Conservation (phyloP, 2,329 filamentous ascomycete genomes). For the Aspergillus sp. region DNA sequence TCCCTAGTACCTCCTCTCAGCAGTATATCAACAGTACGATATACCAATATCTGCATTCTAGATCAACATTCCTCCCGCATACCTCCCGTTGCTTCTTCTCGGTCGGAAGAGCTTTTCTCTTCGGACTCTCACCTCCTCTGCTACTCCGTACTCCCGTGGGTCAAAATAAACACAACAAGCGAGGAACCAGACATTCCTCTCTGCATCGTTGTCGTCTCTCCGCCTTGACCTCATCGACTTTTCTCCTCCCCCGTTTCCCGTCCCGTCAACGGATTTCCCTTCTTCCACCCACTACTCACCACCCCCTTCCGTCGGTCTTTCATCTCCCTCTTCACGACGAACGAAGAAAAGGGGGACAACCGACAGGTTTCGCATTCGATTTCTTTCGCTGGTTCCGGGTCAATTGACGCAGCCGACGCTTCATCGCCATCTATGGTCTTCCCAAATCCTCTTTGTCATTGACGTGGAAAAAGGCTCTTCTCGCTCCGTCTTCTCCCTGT, state of each 20-base stretch:
- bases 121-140: conserved; percentile 3
- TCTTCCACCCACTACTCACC: neutral
- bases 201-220: conserved; percentile 1
- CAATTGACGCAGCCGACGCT: neutral
- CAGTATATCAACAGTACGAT: too few species aligned
- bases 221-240: conserved; percentile 13
- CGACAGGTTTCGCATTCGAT: neutral
- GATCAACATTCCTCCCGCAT: too few species aligned
- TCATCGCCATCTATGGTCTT: neutral
- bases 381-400: too few species aligned
- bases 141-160: conserved; percentile 18
- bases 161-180: conserved; percentile 36
- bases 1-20: too few species aligned
- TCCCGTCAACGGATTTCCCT: neutral
- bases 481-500: conserved; percentile 20
- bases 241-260: conserved; percentile 11
- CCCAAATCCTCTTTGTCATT: neutral
- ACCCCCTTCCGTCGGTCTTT: neutral
- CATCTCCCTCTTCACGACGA: neutral
- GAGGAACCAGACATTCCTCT: conserved; percentile 10
- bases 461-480: conserved; percentile 1
- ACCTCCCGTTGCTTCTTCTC: too few species aligned
- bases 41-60: too few species aligned
- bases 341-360: neutral
- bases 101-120: neutral